Evolutionary conservation across 1,284 basidiomycete genomes (phyloP), one percentile per base, ranked within the genome.

Genomic region (Moesziomyces globuligerus): DNA sequence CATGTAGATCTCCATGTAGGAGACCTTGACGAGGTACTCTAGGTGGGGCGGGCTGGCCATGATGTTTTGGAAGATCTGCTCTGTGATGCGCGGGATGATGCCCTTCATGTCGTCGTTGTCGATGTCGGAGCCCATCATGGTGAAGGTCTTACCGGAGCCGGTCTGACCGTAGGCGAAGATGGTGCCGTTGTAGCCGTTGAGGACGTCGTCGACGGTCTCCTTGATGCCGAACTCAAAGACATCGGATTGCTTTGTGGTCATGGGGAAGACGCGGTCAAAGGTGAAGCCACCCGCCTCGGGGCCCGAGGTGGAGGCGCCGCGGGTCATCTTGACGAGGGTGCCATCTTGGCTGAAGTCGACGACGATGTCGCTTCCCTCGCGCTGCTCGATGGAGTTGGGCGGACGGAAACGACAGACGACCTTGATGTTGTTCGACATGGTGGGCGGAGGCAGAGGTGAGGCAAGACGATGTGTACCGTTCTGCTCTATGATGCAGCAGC

Each of bases 1-100:
- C 81, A 98, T 88, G 85, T 99, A 99, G 73, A 99, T 98, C 84
- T 99, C 96, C 94, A 99, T 97, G 84, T 98, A 99, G 34, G 94
- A 97, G 52, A 98, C 96, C 85, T 99, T 99, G 83, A 99, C 96
- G 57, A 98, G 89, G 83, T 98, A 99, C 84, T 99, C 96, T 67
- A 98, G 86, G 82, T 93, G 92, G 38, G 92, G 88, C 76, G 98
- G 95, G 54, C 94, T 96, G 75, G 92, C 89, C 72, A 96, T 90
- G 83, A 99, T 99, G 52, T 93, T 94, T 68, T 94, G 91, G 83
- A 99, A 99, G 83, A 99, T 98, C 84, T 98, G 95, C 83, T 98
- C 94, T 4, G 95, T 96, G 79, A 98, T 98, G 57, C 96, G 91
- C 53, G 96, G 96, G 75, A 98, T 98, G 68, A 99, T 91, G 83